Evolutionary conservation across 345 rosid species (phyloP).

Genomic region (Arabidopsis arenosa): DNA sequence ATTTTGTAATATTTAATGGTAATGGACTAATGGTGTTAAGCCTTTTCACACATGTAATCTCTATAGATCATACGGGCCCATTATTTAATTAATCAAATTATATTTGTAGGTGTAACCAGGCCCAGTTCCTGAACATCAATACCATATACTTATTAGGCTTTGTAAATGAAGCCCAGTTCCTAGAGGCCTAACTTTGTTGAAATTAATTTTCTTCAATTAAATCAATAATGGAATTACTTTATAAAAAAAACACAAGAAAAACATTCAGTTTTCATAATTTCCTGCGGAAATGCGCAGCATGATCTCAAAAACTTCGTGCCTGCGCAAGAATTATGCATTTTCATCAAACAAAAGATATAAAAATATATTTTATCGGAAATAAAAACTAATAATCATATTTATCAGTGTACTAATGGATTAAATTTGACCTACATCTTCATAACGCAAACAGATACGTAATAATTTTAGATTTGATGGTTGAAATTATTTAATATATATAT

Average conservation of each 20-base stretch:
- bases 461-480: conserved; percentile 5
- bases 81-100: not conserved
- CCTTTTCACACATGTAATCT: too few relatives aligned
- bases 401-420: conserved; percentile 2
- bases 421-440: not conserved
- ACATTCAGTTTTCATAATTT: not conserved
- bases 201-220: not conserved
- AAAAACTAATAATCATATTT: too few relatives aligned
- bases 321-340: conserved; percentile 24
- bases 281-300: conserved; percentile 28
- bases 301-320: conserved; percentile 32
- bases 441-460: not conserved
- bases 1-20: not conserved
- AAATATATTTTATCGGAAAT: too few relatives aligned
- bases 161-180: not conserved
- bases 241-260: not conserved
- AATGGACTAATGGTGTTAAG: too few relatives aligned
- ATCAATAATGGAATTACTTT: not conserved
- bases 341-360: not conserved
- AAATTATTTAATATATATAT: not conserved
- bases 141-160: not conserved
- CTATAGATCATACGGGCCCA: not conserved
- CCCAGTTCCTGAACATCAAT: not conserved
- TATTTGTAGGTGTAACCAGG: not conserved
- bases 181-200: conserved; percentile 2